These are phyloP conservation scores for Dactylonectria estremocensis DNA, from an alignment of 2,329 filamentous ascomycete species.

Conservation along the genomic window DNA sequence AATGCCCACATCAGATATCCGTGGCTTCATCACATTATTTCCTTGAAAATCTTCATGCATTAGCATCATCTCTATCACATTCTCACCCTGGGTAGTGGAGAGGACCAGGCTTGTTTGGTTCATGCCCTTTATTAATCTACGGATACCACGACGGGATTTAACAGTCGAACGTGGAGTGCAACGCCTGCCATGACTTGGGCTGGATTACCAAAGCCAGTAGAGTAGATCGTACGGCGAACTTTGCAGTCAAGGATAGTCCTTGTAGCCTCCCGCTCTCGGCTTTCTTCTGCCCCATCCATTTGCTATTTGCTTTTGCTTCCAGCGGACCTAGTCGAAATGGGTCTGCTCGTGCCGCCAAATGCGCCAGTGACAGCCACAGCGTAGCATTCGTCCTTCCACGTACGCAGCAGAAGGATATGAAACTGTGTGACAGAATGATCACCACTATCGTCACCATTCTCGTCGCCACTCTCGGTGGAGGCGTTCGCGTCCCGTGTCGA, in stretches of 20 bases:
- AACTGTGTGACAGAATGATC: not conserved
- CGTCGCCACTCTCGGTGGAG: not conserved
- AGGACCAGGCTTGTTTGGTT: not conserved
- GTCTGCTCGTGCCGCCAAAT: slow-evolving; percentile 1
- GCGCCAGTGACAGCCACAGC: slow-evolving; percentile 1
- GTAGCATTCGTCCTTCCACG: not conserved
- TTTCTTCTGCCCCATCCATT: slow-evolving; percentile 3
- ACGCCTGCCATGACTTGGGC: slow-evolving; percentile 9
- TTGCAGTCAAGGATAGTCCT: slow-evolving; percentile 18
- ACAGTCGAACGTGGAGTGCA: not conserved
- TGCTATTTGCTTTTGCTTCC: not conserved
- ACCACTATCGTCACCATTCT: not conserved
- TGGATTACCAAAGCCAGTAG: slow-evolving; percentile 2
- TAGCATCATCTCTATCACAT: slow-evolving; percentile 8
- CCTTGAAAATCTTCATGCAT: not conserved
- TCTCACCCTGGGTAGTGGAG: not conserved
- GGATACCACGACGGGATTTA: slow-evolving; percentile 16
- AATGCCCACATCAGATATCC: not conserved
- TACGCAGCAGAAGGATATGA: not conserved
- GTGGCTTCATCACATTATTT: slow-evolving; percentile 15
- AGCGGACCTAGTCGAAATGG: not conserved
- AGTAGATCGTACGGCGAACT: slow-evolving; percentile 2
- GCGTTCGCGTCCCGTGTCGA: not conserved
- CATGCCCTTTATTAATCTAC: slow-evolving; percentile 5
- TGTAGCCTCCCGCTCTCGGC: slow-evolving; percentile 13